Evolutionary conservation across 305 asterid genomes (phyloP), one percentile per base, ranked within the genome.

Genomic region (Fraxinus dipetala): DNA sequence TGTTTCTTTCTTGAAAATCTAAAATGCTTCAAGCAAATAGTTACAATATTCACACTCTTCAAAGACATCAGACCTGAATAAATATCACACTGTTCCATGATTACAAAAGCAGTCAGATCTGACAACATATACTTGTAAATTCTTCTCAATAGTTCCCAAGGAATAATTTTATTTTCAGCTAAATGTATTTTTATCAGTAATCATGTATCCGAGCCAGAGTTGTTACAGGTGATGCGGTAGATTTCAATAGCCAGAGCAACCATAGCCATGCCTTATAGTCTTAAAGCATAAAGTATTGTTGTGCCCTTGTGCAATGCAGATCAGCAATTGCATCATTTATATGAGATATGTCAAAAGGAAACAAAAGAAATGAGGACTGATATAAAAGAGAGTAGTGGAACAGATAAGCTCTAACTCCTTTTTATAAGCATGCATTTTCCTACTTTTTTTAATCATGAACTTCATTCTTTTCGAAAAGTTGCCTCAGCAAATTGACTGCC

Each of bases 21-120:
- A 67, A 83, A 45, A 74, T 13, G 76, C 51, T 56, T 56, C 80
- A 51, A 26, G 40, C 43, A 6, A 34, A 36, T 78, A 69, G 14
- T 4, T 40, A 48, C 13, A 5, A 3, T 43, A 79, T 28, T 48
- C 24, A 22, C 40, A 61, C 79, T 72, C 70, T 20, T n/a, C 51
- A 20, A 10, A 82, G 6, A 80, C 4, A 8, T 11, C n/a, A 67
- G 35, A 67, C 74, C 18, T 9, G 35, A 8, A 63, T 24, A 63
- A 6, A 63, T 63, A 0, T 63, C 14, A 24, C 72, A 20, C 10
- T 22, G 72, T 63, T 51, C 32, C 72, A 13, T 22, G 32, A 24
- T 24, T 9, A 22, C 32, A 63, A 24, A 63, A 35, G 72, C 1
- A 63, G 72, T 22, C 38, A 67, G 74, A 10, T 10, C 72, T 26